These are phyloP conservation scores for Aspergillus steynii DNA, from an alignment of 495 filamentous ascomycete genomes.

Conservation along the genomic window DNA sequence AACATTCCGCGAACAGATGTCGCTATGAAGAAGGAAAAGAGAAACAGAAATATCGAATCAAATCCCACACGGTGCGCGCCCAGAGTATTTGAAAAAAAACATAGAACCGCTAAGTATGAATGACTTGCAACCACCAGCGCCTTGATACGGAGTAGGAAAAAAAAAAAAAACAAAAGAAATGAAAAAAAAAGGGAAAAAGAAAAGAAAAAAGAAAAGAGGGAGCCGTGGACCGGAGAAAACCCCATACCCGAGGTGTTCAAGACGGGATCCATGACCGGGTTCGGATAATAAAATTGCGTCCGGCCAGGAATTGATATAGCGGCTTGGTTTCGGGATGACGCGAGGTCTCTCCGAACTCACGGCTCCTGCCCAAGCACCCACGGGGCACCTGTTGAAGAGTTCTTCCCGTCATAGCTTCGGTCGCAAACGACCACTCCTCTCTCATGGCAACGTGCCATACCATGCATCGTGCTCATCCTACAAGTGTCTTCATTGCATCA, in stretches of 20 bases:
- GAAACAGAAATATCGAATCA: neutral
- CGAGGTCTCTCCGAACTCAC: constrained; percentile 7
- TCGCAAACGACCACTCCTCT: neutral
- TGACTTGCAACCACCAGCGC: constrained; percentile 44
- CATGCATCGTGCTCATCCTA: constrained; percentile 9
- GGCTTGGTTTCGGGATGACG: constrained; percentile 5
- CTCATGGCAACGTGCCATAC: neutral
- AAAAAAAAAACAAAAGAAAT: constrained; percentile 21
- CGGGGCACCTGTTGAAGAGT: constrained; percentile 3
- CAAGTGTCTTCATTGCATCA: constrained; percentile 20
- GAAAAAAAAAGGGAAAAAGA: constrained; percentile 16
- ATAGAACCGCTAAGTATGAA: constrained; percentile 33
- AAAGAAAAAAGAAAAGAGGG: neutral
- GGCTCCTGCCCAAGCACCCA: neutral
- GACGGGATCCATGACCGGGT: neutral
- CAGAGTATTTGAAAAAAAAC: constrained; percentile 22
- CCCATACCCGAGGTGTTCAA: neutral
- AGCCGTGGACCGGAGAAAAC: neutral
- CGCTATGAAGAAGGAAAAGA: constrained; percentile 11
- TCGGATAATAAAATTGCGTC: neutral
- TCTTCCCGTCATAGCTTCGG: constrained; percentile 1
- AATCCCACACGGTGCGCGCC: constrained; percentile 27
- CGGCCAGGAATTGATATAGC: neutral
- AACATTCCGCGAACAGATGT: constrained; percentile 17
- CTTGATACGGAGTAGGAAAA: constrained; percentile 22